A percentile compares a stretch with the other conserved stretches of the same genome.
phyloP scores from a whole-genome alignment of 768 basidiomycete genomes.

The Trametopsis cervina region DNA sequence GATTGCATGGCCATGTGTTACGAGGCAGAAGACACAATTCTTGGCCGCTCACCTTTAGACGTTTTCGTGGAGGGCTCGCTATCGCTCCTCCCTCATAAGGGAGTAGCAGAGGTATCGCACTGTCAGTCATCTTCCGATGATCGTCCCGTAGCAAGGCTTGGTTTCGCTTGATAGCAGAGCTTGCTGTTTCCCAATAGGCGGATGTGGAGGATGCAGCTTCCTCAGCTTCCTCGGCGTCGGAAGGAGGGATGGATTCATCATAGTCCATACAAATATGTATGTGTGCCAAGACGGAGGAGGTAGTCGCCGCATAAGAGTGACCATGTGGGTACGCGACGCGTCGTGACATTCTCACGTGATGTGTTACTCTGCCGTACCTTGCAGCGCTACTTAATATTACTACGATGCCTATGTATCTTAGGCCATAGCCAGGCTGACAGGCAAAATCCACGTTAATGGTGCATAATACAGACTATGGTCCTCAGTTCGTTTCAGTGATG shows the following conservation, averaged over 20 bases:
- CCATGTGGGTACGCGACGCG: not conserved
- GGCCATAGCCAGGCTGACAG: no score
- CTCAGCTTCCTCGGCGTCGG: slow-evolving; percentile 11
- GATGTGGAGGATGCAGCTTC: not conserved
- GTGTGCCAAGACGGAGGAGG: not conserved
- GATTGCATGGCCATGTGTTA: not conserved
- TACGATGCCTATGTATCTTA: no score
- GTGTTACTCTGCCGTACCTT: no score
- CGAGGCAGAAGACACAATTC: not conserved
- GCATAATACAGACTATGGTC: no score
- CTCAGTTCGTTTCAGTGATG: no score
- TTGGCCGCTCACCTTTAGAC: not conserved
- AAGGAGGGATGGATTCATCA: slow-evolving; percentile 7
- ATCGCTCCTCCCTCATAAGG: not conserved
- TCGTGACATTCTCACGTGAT: not conserved
- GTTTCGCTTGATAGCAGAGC: not conserved
- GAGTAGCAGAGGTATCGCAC: not conserved
- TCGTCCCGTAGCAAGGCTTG: not conserved
- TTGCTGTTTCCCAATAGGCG: slow-evolving; percentile 4
- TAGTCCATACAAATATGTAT: slow-evolving; percentile 3
- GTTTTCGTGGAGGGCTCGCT: not conserved
- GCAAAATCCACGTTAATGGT: no score
- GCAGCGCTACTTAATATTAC: no score
- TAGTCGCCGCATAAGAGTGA: not conserved
- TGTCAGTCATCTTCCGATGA: not conserved